Evolutionary conservation across 1,284 basidiomycete species (phyloP).

Genomic region (Papiliotrema laurentii): DNA sequence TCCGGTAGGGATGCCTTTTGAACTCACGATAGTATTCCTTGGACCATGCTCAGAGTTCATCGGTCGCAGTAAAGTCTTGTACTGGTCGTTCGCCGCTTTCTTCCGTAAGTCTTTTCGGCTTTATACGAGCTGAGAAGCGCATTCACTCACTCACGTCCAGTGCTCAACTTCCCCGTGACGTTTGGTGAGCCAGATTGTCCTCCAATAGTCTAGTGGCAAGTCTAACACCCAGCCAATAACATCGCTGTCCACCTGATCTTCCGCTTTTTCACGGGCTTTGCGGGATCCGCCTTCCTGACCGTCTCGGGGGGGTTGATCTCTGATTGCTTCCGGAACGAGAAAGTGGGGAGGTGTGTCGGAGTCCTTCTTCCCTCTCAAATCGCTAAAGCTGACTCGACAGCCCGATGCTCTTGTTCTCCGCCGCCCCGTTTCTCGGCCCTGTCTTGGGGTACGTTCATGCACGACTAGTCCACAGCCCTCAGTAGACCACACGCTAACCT

Average conservation of each 20-base stretch:
- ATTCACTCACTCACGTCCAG: slow-evolving; percentile 32
- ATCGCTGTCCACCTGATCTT: slow-evolving; percentile 61
- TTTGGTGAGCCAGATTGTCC: slow-evolving; percentile 47
- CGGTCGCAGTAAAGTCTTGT: slow-evolving; percentile 50
- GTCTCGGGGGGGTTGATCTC: slow-evolving; percentile 75
- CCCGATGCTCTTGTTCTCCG: slow-evolving; percentile 71
- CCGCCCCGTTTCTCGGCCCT: slow-evolving; percentile 70
- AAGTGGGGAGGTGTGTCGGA: slow-evolving; percentile 61
- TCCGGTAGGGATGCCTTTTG: not conserved
- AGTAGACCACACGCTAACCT: not conserved
- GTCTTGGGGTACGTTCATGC: slow-evolving; percentile 49
- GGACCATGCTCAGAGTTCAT: slow-evolving; percentile 58
- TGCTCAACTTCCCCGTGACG: slow-evolving; percentile 62
- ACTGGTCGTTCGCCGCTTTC: slow-evolving; percentile 28
- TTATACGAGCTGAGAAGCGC: too few relatives aligned
- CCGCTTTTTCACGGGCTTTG: slow-evolving; percentile 64
- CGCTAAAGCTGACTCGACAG: slow-evolving; percentile 42
- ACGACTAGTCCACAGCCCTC: not conserved
- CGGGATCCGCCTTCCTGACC: slow-evolving; percentile 66
- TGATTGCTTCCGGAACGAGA: slow-evolving; percentile 63
- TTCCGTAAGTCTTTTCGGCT: slow-evolving; percentile 17
- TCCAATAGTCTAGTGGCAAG: not conserved
- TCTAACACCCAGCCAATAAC: slow-evolving; percentile 17
- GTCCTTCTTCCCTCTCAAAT: not conserved
- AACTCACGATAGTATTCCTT: slow-evolving; percentile 54